Evolutionary conservation across 164 flowering plant species (phyloP).

Genomic region (Annona squamosa): DNA sequence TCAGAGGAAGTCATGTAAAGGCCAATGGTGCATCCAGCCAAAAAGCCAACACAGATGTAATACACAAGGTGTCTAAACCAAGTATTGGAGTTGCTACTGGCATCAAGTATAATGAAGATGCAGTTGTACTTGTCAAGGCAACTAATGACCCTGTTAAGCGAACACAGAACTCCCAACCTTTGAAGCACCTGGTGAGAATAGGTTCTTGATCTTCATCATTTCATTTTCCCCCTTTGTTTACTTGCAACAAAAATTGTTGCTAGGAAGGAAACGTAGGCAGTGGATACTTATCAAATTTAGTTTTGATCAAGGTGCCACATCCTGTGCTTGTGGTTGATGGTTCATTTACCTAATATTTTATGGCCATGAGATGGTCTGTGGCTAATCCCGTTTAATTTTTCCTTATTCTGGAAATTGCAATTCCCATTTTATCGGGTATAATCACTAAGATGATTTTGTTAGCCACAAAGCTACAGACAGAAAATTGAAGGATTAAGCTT

Average conservation of each 20-base stretch:
- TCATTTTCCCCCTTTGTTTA: neutral
- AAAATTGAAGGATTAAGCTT: neutral
- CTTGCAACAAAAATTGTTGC: neutral
- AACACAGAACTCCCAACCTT: constrained; percentile 33
- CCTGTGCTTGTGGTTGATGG: neutral
- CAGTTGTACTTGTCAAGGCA: constrained; percentile 31
- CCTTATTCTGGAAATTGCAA: too few relatives aligned
- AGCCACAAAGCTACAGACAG: neutral
- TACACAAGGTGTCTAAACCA: constrained; percentile 49
- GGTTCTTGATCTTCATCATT: neutral
- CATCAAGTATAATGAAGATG: constrained; percentile 42
- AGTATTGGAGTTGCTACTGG: constrained; percentile 24
- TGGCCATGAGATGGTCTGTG: too few relatives aligned
- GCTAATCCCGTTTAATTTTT: too few relatives aligned
- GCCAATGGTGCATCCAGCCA: constrained; percentile 30
- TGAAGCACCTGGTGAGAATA: constrained; percentile 65
- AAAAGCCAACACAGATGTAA: constrained; percentile 45
- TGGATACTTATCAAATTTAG: neutral
- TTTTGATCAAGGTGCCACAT: neutral
- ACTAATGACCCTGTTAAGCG: constrained; percentile 42
- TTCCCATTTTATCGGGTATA: too few relatives aligned
- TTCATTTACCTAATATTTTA: neutral
- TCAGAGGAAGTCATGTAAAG: constrained; percentile 61
- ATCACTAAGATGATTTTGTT: too few relatives aligned
- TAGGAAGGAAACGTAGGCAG: neutral